Evolutionary conservation across 768 basidiomycete genomes (phyloP), one percentile per base, ranked within the genome.

Genomic region (Suillus variegatus): DNA sequence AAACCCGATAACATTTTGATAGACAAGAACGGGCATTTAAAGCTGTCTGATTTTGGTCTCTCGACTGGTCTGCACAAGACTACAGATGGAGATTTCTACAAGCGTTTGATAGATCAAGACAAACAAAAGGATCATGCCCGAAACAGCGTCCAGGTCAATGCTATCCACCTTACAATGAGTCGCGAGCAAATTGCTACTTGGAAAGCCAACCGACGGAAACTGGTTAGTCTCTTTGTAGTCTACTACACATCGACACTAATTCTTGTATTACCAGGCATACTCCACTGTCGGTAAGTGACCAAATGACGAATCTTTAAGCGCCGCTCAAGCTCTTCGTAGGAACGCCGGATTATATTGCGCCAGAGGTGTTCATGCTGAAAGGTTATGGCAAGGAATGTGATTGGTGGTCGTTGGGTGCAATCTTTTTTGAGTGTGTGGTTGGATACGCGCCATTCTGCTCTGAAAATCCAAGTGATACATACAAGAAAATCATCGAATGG

Each of bases 1-100:
- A 99, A 99, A 81, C 97, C 97, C 28, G 97, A 99, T 79, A 99
- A 99, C 73, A 97, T 99, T 68, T 85, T 99, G 65, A 99, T 99
- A 71, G 97, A 99, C 83, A 92, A 91, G 76, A 91, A 92, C 65
- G 97, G 97, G 0, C 97, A 99, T 76, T 85, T 99, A 77, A 99
- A 99, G 77, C 81, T 99, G 38, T 99, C 97, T 47, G 97, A 99
- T 78, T 99, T 99, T 75, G 97, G 97, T 65, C 86, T 99, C 46
- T 98, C 96, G 20, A 99, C 97, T 36, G 97, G 97, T 12, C 88
- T 99, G 76, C 97, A 99, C 80, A 99, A 97, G 77, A 91, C 90
- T 62, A 93, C 96, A 64, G 96, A 99, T 73, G 93, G 91, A 36
- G 91, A 93, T 68, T 95, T 91, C 76, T 99, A 99, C 76, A 95